phyloP scores from a whole-genome alignment of 2,329 filamentous ascomycete genomes.

The Coleophoma cylindrospora region DNA sequence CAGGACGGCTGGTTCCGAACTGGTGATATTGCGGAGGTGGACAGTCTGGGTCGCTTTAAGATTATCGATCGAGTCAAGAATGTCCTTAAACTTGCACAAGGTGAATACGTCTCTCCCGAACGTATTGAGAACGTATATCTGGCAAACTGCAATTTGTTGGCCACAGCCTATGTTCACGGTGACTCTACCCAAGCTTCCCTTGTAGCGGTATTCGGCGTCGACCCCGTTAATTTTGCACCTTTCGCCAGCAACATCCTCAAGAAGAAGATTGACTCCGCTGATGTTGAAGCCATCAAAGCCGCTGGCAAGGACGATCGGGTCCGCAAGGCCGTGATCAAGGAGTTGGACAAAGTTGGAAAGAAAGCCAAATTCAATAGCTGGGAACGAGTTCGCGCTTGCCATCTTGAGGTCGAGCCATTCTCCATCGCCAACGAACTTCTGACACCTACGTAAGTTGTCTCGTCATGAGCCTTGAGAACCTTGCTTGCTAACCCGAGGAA shows the following conservation, averaged over 20 bases:
- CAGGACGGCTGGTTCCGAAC: constrained; percentile 96
- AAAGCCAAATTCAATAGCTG: constrained; percentile 89
- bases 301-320: constrained; percentile 68
- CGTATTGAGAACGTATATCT: constrained; percentile 94
- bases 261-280: constrained; percentile 55
- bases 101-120: constrained; percentile 97
- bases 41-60: constrained; percentile 79
- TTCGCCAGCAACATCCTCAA: constrained; percentile 76
- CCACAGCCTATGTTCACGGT: constrained; percentile 85
- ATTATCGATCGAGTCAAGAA: constrained; percentile 99
- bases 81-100: constrained; percentile 95
- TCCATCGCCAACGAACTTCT: constrained; percentile 87
- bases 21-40: constrained; percentile 84
- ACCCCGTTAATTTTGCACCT: constrained; percentile 75
- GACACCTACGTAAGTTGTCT: constrained; percentile 70
- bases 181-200: constrained; percentile 77
- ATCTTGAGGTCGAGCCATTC: constrained; percentile 83
- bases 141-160: constrained; percentile 71
- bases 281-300: constrained; percentile 61
- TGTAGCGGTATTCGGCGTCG: constrained; percentile 83
- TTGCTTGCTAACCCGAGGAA: constrained; percentile 2
- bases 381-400: constrained; percentile 71
- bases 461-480: neutral
- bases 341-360: constrained; percentile 73
- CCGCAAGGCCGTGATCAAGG: constrained; percentile 67